Conservation (phyloP, 306 rosid species). For the Pterocarpus santalinus region DNA sequence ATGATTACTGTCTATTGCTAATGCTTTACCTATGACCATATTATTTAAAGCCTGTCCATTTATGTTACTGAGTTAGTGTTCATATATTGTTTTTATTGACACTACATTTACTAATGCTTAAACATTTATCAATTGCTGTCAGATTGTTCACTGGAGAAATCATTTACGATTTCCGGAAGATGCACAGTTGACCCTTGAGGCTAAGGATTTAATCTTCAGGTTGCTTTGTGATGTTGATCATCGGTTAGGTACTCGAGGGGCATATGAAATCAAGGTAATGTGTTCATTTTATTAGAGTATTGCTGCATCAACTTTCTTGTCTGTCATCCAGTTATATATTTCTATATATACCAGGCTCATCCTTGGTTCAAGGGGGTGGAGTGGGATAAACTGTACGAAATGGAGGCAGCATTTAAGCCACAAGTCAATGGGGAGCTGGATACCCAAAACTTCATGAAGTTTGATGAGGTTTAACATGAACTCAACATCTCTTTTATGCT, state of each 20-base stretch:
- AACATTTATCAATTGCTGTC: constrained; percentile 49
- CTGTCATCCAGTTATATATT: constrained; percentile 34
- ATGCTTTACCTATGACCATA: constrained; percentile 20
- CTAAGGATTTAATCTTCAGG: constrained; percentile 91
- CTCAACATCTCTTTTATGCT: constrained; percentile 33
- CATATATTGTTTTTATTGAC: constrained; percentile 42
- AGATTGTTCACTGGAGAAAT: constrained; percentile 99
- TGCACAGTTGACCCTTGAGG: constrained; percentile 79
- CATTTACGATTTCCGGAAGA: constrained; percentile 94
- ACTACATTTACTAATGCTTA: constrained; percentile 47
- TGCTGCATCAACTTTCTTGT: constrained; percentile 28
- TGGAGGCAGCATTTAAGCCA: constrained; percentile 97
- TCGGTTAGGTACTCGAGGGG: constrained; percentile 91
- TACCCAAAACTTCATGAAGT: constrained; percentile 99
- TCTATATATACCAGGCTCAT: constrained; percentile 79
- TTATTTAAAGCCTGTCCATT: constrained; percentile 21
- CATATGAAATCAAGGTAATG: constrained; percentile 82
- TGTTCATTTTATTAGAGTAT: constrained; percentile 41
- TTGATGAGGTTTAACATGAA: constrained; percentile 80
- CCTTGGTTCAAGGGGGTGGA: constrained; percentile 88
- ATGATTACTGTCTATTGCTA: constrained; percentile 23
- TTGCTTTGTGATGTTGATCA: constrained; percentile 94
- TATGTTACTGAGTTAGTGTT: constrained; percentile 40
- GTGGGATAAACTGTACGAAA: constrained; percentile 96
- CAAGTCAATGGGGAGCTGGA: constrained; percentile 96